Percentiles rank a stretch among this genome's conserved stretches.
These are phyloP conservation scores for Glaciozyma antarctica DNA, from an alignment of 768 basidiomycete genomes.

Conservation along the genomic window DNA sequence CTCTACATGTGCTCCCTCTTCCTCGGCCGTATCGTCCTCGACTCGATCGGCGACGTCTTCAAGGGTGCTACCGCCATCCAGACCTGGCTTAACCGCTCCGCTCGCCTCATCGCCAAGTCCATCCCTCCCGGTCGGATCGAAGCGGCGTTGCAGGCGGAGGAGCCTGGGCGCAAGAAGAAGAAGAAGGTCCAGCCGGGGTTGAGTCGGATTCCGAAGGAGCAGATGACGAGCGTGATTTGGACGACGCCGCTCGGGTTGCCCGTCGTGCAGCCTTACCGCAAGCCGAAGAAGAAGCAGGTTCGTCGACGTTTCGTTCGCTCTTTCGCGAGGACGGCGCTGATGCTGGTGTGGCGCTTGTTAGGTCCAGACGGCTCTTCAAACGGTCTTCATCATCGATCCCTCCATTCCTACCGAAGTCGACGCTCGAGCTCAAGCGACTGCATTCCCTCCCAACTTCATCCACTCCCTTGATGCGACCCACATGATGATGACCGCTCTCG, in stretches of 20 bases:
- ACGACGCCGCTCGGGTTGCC: conserved; percentile 91
- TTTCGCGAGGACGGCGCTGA: not conserved
- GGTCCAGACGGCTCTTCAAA: conserved; percentile 71
- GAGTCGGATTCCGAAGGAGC: conserved; percentile 60
- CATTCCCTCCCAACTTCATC: conserved; percentile 98
- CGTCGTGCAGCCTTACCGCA: conserved; percentile 91
- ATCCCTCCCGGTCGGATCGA: conserved; percentile 54
- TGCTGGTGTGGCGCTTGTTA: conserved; percentile 6
- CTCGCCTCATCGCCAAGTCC: conserved; percentile 74
- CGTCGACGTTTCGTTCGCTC: not conserved
- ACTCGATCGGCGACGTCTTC: conserved; percentile 84
- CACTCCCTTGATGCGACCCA: conserved; percentile 96
- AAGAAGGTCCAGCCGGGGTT: conserved; percentile 52
- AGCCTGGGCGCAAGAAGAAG: conserved; percentile 32
- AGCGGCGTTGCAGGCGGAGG: conserved; percentile 24
- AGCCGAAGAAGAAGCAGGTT: conserved; percentile 62
- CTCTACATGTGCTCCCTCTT: conserved; percentile 67
- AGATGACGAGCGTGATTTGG: conserved; percentile 95
- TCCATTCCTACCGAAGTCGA: conserved; percentile 68
- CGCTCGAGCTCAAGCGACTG: conserved; percentile 75
- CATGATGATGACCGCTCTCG: conserved; percentile 92
- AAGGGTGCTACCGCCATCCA: conserved; percentile 85
- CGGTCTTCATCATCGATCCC: conserved; percentile 83
- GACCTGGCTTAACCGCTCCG: conserved; percentile 74
- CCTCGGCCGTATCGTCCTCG: conserved; percentile 67